These are phyloP conservation scores for Didymosphaeria variabile DNA, from an alignment of 2,329 filamentous ascomycete species.

Conservation along the genomic window DNA sequence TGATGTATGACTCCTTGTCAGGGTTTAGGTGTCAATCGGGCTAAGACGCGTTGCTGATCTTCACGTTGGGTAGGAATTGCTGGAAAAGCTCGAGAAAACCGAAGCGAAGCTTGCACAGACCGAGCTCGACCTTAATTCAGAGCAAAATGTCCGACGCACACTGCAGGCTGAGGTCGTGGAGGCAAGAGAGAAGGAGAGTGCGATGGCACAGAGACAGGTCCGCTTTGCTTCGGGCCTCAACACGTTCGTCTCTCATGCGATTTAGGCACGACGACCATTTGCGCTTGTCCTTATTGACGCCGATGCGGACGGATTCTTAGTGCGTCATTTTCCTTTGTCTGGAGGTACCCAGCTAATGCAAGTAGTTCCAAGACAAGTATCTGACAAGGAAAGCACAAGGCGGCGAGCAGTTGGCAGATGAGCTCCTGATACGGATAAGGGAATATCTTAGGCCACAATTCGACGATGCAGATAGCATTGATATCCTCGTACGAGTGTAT, in stretches of 20 bases:
- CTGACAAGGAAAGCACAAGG: conserved; percentile 46
- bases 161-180: conserved; percentile 47
- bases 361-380: conserved; percentile 49
- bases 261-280: conserved; percentile 44
- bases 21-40: neutral
- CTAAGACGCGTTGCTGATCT: neutral
- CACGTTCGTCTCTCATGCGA: conserved; percentile 19
- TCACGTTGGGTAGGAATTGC: conserved; percentile 37
- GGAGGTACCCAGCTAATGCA: neutral
- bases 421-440: conserved; percentile 43
- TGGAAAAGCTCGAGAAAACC: conserved; percentile 49
- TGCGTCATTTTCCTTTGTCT: conserved; percentile 22
- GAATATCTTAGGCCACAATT: conserved; percentile 48
- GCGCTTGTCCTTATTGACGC: conserved; percentile 49
- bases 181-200: conserved; percentile 40
- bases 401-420: conserved; percentile 46
- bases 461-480: conserved; percentile 46
- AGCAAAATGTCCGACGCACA: conserved; percentile 49
- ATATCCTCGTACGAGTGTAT: conserved; percentile 47
- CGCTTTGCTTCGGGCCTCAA: neutral
- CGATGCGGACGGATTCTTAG: conserved; percentile 49
- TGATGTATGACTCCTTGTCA: conserved; percentile 33
- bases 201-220: conserved; percentile 43
- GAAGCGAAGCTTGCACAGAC: conserved; percentile 48
- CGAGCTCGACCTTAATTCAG: conserved; percentile 48